phyloP scores from a whole-genome alignment of 768 basidiomycete species.

The Tricholoma hemisulphureum region DNA sequence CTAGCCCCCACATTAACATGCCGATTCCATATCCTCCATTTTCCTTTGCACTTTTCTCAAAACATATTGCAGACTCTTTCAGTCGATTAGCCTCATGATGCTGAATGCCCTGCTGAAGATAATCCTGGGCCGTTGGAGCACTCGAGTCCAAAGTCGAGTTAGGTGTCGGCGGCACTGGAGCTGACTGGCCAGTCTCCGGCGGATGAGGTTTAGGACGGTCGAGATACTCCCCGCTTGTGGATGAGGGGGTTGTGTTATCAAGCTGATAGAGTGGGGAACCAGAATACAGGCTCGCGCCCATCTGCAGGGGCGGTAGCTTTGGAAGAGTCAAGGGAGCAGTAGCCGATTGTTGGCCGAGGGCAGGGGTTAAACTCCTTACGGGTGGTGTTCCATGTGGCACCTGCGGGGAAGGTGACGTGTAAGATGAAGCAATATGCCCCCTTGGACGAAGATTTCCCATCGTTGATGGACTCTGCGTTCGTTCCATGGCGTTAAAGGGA shows the following conservation, averaged over 20 bases:
- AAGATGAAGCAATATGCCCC: conserved; percentile 1
- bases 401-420: conserved; percentile 1
- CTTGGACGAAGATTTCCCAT: conserved; percentile 3
- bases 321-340: conserved; percentile 19
- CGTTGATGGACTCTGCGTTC: conserved; percentile 1
- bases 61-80: conserved; percentile 64
- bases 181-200: conserved; percentile 8
- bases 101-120: conserved; percentile 72
- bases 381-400: background rate
- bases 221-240: conserved; percentile 32
- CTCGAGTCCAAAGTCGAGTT: conserved; percentile 11
- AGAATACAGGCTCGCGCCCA: conserved; percentile 50
- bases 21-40: conserved; percentile 83
- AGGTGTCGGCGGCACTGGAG: conserved; percentile 9
- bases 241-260: conserved; percentile 45
- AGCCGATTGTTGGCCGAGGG: conserved; percentile 6
- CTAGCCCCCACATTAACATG: conserved; percentile 90
- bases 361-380: conserved; percentile 6
- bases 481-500: background rate
- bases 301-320: conserved; percentile 33
- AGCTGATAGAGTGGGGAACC: conserved; percentile 66
- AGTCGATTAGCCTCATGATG: conserved; percentile 76
- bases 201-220: conserved; percentile 13
- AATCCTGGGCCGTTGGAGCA: conserved; percentile 55
- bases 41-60: conserved; percentile 73